phyloP scores from a whole-genome alignment of 1,284 basidiomycete genomes.

The Rhodotorula sp. region DNA sequence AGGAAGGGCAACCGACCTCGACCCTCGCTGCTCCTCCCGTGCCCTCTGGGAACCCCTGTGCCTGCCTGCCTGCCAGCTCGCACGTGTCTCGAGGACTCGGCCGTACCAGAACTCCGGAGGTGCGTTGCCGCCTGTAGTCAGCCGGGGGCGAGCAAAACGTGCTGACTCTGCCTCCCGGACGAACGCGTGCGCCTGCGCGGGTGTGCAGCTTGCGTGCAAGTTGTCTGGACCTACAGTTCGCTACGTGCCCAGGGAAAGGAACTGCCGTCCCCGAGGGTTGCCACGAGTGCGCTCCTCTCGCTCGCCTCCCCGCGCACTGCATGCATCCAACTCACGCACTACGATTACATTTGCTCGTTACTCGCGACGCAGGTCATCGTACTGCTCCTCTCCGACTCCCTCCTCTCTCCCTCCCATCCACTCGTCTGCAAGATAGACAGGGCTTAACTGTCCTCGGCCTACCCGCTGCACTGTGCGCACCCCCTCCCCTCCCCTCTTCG shows the following conservation, averaged over 20 bases:
- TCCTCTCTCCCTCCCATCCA: neutral
- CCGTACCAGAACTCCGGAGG: neutral
- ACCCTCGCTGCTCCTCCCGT: too few species aligned
- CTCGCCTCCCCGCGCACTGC: too few species aligned
- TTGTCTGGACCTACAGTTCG: constrained; percentile 5
- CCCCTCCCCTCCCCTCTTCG: neutral
- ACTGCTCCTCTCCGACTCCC: neutral
- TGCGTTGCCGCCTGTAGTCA: neutral
- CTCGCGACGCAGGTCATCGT: neutral
- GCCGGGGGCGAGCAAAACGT: neutral
- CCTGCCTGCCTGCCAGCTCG: too few species aligned
- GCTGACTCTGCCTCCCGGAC: neutral
- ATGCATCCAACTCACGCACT: too few species aligned
- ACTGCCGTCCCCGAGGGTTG: too few species aligned
- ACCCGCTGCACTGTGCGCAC: constrained; percentile 15
- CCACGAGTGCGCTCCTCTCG: too few species aligned
- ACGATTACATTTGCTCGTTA: too few species aligned
- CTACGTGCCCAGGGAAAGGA: constrained; percentile 1
- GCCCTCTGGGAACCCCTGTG: too few species aligned
- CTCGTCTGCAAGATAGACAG: constrained; percentile 15
- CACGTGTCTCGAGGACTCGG: too few species aligned
- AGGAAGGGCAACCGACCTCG: too few species aligned
- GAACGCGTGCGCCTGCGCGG: too few species aligned
- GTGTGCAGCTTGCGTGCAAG: constrained; percentile 5
- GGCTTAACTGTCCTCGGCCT: constrained; percentile 35